phyloP scores from a whole-genome alignment of 345 rosid species.

The Zanthoxylum bungeanum region DNA sequence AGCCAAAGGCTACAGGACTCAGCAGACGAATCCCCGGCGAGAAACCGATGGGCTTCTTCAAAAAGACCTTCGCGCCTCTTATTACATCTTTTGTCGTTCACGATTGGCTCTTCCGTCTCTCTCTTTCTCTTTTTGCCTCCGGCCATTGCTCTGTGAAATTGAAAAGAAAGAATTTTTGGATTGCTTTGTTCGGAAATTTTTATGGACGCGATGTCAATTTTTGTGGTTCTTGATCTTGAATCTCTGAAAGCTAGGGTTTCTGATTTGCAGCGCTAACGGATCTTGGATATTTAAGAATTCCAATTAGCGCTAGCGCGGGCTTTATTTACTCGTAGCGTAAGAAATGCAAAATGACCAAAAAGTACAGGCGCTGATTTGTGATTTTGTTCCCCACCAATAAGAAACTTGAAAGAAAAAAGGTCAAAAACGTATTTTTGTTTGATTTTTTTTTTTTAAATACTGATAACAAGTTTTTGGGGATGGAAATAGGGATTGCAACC shows the following conservation, averaged over 20 bases:
- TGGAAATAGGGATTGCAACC: too few relatives aligned
- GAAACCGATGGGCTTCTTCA: neutral
- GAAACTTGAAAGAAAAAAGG: too few relatives aligned
- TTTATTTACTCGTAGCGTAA: too few relatives aligned
- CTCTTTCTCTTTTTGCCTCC: neutral
- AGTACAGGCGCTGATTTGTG: too few relatives aligned
- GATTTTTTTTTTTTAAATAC: too few relatives aligned
- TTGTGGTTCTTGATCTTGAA: neutral
- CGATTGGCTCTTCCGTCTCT: neutral
- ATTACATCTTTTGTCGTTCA: neutral
- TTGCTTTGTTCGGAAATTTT: neutral
- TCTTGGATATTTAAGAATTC: neutral
- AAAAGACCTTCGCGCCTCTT: slow-evolving; percentile 5
- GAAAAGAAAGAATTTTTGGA: neutral
- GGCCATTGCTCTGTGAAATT: neutral
- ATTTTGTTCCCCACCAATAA: too few relatives aligned
- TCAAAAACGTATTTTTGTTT: too few relatives aligned
- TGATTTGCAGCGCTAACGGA: neutral
- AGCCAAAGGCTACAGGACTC: slow-evolving; percentile 5
- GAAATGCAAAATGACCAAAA: too few relatives aligned
- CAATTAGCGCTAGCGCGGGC: too few relatives aligned
- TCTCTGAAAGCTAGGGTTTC: neutral
- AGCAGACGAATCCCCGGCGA: neutral
- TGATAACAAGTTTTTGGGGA: too few relatives aligned
- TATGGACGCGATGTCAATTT: neutral